Base-by-base conservation (phyloP, 1,284 basidiomycete species). In the Cryptococcus jaspeensis region DNA sequence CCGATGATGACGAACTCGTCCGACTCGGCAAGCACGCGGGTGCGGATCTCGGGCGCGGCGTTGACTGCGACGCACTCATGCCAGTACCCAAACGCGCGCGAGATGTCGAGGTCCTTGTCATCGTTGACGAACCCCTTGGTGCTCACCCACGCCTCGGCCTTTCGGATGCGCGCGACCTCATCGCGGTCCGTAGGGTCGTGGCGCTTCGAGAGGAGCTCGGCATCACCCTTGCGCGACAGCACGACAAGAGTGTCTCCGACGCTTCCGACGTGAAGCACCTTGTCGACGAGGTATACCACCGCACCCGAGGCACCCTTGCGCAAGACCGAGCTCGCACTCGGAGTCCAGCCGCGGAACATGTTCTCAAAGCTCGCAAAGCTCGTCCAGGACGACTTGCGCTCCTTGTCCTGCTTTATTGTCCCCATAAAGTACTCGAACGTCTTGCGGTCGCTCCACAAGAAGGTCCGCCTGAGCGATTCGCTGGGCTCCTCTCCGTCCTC, bases 1-100 rank as follows among this genome's bases (percentile, higher is more conserved):
- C 89, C 95, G 59, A 99, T 84, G 75, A 99, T 96, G 70, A 99
- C 85, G 72, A 99, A 97, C 75, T 99, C 96, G 77, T 99, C 96
- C 60, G 86, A 83, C 62, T 93, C 89, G 1, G 85, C 83, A 36
- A 99, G 80, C 58, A 86, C 81, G 63, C 89, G 85, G 2, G 81
- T 81, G 60, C 80, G 80, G 55, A 96, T 84, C 69, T 91, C 86
- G 0, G 95, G 95, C 15, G 87, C 83, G 1, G 94, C 88, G 69
- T 95, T 97, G 76, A 99, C 85, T 37, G 95, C 86, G 0, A 95
- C 95, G 53, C 92, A 83, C 15, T 93, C 84, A 66, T 93, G 88
- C 80, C 88, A 98, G 79, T 90, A 94, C 0, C 95, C 95, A 75
- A 98, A 98, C 0, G 91, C 89, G 38, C 94, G 85, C 12, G 95